A percentile compares a stretch with the other conserved stretches of the same genome.
Evolutionary conservation across 2,329 filamentous ascomycete genomes (phyloP).

Genomic region (Penicillium olsonii): DNA sequence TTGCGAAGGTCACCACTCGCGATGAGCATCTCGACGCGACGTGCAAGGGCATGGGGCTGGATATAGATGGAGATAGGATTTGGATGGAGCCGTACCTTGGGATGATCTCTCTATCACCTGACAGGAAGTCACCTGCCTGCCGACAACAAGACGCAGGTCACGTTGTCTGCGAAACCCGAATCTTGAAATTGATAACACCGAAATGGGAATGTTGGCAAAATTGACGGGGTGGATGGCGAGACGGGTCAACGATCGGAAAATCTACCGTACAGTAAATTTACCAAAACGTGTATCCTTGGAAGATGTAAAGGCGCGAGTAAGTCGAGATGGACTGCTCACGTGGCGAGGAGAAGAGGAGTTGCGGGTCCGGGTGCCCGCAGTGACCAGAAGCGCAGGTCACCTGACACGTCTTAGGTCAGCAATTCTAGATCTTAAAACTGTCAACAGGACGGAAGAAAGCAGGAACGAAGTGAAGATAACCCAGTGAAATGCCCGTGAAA

Average conservation of each 20-base stretch:
- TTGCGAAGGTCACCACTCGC: conserved; percentile 14
- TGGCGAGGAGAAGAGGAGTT: conserved; percentile 34
- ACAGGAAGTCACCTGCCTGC: conserved; percentile 47
- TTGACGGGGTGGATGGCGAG: background rate
- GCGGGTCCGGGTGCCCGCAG: conserved; percentile 18
- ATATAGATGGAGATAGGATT: conserved; percentile 18
- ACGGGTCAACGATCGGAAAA: conserved; percentile 23
- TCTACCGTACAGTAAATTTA: conserved; percentile 25
- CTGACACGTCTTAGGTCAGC: conserved; percentile 26
- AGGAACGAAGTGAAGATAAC: conserved; percentile 9
- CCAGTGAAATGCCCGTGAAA: conserved; percentile 12
- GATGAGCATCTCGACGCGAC: conserved; percentile 17
- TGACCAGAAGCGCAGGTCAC: conserved; percentile 35
- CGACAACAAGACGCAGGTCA: conserved; percentile 38
- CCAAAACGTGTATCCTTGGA: conserved; percentile 31
- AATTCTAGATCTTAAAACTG: background rate
- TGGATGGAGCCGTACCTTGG: conserved; percentile 36
- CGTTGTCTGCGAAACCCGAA: conserved; percentile 30
- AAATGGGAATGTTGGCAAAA: conserved; percentile 19
- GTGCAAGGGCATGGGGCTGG: conserved; percentile 13
- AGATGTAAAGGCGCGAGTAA: conserved; percentile 32
- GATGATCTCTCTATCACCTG: conserved; percentile 46
- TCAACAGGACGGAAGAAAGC: background rate
- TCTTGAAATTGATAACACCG: conserved; percentile 28
- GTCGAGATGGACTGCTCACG: conserved; percentile 44